Base-by-base conservation (phyloP, 495 filamentous ascomycete genomes). In the Lasiosphaeria hispida region DNA sequence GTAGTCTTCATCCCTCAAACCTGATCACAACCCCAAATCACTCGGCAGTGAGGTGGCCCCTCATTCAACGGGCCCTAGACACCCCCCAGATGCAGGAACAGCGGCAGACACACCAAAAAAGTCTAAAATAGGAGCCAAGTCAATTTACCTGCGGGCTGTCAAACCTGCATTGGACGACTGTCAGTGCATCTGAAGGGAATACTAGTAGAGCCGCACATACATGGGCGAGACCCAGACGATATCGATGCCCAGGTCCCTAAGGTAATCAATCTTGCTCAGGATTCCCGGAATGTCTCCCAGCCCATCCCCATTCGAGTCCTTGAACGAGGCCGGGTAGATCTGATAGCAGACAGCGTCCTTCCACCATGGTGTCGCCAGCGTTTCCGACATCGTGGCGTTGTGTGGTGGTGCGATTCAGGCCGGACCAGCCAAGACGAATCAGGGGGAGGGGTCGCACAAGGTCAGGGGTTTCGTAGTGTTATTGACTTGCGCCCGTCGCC, bases 161-260 rank as follows among this genome's bases (percentile, higher is more conserved):
- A 64, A 83, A 89, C 59, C 65, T 67, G 37, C 17, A 33, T n/a
- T 5, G 5, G 23, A 30, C 23, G 15, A 11, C 23, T 18, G 23
- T 42, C 41, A 53, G 47, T 7, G 8, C 10, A 34, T 13, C n/a
- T 43, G 51, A 19, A 14, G 33, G 14, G 1, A 11, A n/a, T n/a
- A n/a, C n/a, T 11, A 13, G 15, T 8, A 5, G 6, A 15, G 38
- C 23, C 15, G 10, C 60, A 8, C 60, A 8, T 60, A 69, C 36
- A 87, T 77, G 2, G 87, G 87, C 51, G 82, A 88, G 8, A 89
- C 63, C 87, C 87, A 90, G 53, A 90, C 70, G 23, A 85, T 78
- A 63, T 89, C 85, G 4, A 87, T 70, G 1, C 85, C 86, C 1
- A 89, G 75, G 15, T 78, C 67, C 50, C 83, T 77, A 58, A 90